Base-by-base conservation (phyloP, 352 stramenopile species). In the Pythium guiyangense region DNA sequence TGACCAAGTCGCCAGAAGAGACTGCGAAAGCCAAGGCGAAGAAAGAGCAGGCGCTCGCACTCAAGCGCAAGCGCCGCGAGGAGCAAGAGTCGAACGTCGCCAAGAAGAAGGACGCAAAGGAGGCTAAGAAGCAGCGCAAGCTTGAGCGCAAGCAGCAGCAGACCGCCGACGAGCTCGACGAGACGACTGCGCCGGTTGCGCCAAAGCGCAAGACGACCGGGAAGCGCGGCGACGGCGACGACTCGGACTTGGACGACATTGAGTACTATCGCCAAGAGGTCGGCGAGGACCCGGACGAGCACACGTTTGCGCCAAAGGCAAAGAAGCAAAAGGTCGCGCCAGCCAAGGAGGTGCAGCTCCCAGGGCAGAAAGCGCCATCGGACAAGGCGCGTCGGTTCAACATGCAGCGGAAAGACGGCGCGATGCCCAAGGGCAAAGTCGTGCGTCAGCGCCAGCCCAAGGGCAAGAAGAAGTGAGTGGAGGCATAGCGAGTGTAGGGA, bases 1-100 rank as follows among this genome's bases (percentile, higher is more conserved):
- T 91, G 54, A 82, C 72, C 34, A 97, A 97, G 73, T 88, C 88
- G 12, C 77, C 84, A 0, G 85, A 93, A 54, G 86, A 96, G 50
- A 66, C 79, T n/a, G 80, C 83, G 14, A 79, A 84, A 66, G 74
- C 77, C 8, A 93, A 95, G 70, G 81, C 79, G 4, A 90, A 90
- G 67, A 78, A 84, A 45, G 84, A 94, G 53, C 65, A 70, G 43
- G 77, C 75, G 11, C 31, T 74, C 47, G 78, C 74, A 5, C 71
- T 96, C 43, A 96, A 96, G 64, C 84, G 82, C 35, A 77, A 92
- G 72, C 82, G 91, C 25, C 82, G 82, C 60, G 81, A 96, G 50
- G 86, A 97, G 57, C 91, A 97, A 62, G 86, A 95, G 37, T 69
- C 63, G 29, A 97, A 97, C 51, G 90, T 97, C 22, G 70, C 69